phyloP scores from a whole-genome alignment of 129 eudicot species.

The Calendula officinalis region DNA sequence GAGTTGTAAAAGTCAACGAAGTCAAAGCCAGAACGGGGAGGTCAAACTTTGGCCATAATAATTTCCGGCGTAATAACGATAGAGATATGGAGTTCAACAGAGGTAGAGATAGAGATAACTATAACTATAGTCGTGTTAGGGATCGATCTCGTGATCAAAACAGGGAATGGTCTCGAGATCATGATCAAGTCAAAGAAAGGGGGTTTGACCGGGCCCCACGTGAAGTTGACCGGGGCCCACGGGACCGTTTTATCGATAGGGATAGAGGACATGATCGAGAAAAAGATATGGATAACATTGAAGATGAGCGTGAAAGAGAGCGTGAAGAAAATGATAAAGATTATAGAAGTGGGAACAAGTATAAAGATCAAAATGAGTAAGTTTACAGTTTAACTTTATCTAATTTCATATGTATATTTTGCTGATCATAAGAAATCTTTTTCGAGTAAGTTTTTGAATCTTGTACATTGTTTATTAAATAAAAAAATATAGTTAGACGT shows the following conservation, averaged over 20 bases:
- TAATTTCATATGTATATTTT: constrained; percentile 4
- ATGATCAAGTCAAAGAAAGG: constrained; percentile 59
- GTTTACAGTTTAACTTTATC: neutral
- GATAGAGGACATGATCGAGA: constrained; percentile 46
- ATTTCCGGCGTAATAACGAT: constrained; percentile 51
- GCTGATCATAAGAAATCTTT: neutral
- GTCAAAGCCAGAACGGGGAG: constrained; percentile 68
- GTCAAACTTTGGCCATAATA: constrained; percentile 59
- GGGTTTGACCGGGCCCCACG: constrained; percentile 39
- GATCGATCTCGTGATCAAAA: constrained; percentile 46
- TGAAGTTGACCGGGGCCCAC: constrained; percentile 42
- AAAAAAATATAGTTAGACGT: too few relatives aligned
- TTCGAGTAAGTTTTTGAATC: constrained; percentile 10
- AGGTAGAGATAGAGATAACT: constrained; percentile 43
- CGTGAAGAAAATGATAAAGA: constrained; percentile 38
- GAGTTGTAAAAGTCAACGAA: constrained; percentile 74
- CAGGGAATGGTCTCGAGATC: constrained; percentile 68
- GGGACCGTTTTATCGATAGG: constrained; percentile 47
- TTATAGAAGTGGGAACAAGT: constrained; percentile 45
- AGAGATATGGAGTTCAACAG: constrained; percentile 47
- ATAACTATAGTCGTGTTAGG: constrained; percentile 42
- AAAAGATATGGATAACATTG: constrained; percentile 37
- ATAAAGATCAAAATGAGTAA: constrained; percentile 64
- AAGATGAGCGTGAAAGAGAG: constrained; percentile 41
- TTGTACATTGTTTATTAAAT: neutral